These are phyloP conservation scores for Lentinula guzmanii DNA, from an alignment of 768 basidiomycete species.

Conservation along the genomic window DNA sequence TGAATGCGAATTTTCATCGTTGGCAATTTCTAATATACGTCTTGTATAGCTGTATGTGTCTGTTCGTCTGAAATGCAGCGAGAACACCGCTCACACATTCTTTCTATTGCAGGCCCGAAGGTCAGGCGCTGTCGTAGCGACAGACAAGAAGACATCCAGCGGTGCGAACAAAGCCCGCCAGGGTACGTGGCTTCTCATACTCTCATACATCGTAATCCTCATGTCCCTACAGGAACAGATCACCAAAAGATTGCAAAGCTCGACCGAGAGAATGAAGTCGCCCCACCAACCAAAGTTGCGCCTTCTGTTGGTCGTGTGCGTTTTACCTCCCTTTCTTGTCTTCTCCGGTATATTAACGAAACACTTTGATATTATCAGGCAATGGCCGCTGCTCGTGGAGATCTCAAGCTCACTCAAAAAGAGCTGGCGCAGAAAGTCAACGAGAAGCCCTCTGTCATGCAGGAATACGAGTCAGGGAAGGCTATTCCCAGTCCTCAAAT, in stretches of 20 bases:
- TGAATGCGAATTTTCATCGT: conserved; percentile 14
- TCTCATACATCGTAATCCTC: neutral
- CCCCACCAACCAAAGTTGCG: conserved; percentile 79
- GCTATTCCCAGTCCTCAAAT: conserved; percentile 86
- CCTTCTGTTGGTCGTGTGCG: conserved; percentile 68
- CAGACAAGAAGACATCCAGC: conserved; percentile 70
- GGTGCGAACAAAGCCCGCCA: conserved; percentile 74
- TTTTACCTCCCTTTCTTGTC: neutral
- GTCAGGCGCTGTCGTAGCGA: conserved; percentile 69
- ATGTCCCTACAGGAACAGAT: conserved; percentile 61
- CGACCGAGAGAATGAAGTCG: conserved; percentile 92
- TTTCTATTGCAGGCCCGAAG: conserved; percentile 57
- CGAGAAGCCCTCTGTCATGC: conserved; percentile 82
- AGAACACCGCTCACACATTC: neutral
- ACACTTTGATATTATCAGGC: conserved; percentile 40
- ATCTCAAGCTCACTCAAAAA: conserved; percentile 80
- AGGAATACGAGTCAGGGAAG: conserved; percentile 86
- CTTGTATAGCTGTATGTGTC: conserved; percentile 45
- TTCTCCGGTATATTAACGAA: neutral
- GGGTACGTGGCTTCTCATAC: conserved; percentile 35
- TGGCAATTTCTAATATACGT: neutral
- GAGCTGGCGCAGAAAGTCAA: conserved; percentile 91
- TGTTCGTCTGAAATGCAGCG: neutral
- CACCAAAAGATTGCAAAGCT: conserved; percentile 92
- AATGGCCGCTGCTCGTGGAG: conserved; percentile 75